phyloP scores from a whole-genome alignment of 192 early-diverging fungal genomes.

The Funneliformis geosporum region DNA sequence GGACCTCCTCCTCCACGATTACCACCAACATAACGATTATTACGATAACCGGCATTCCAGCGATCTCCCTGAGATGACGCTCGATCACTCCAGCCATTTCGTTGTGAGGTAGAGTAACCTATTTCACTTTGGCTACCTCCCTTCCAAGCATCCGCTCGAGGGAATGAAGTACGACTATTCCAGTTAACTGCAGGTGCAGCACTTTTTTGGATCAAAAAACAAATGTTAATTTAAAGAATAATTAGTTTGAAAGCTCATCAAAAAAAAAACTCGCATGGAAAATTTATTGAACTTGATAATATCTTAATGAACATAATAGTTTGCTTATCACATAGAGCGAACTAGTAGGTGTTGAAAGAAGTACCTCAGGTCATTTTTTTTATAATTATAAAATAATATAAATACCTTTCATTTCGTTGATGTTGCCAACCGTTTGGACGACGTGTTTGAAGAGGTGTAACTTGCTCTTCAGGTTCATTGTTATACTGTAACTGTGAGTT shows the following conservation, averaged over 20 bases:
- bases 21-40: conserved; percentile 36
- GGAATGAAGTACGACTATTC: conserved; percentile 25
- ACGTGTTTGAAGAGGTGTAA: conserved; percentile 27
- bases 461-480: conserved; percentile 16
- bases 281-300: no score
- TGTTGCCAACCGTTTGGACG: conserved; percentile 25
- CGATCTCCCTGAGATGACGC: conserved; percentile 38
- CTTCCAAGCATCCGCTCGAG: conserved; percentile 29
- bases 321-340: neutral
- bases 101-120: conserved; percentile 34
- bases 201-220: conserved; percentile 1
- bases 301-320: neutral
- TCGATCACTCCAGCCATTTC: conserved; percentile 43
- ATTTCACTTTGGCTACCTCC: conserved; percentile 32
- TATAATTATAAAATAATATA: neutral
- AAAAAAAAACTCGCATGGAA: no score
- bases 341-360: no score
- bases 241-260: no score
- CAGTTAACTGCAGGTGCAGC: conserved; percentile 25
- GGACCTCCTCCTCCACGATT: conserved; percentile 32
- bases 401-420: conserved; percentile 27
- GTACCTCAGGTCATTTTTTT: no score
- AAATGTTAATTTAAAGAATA: neutral
- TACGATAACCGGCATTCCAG: conserved; percentile 43
- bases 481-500: conserved; percentile 17